Percentiles rank a stretch among this genome's conserved stretches.
Evolutionary conservation across 108 stramenopile species (phyloP).

Genomic region (Poteriospumella lacustris): DNA sequence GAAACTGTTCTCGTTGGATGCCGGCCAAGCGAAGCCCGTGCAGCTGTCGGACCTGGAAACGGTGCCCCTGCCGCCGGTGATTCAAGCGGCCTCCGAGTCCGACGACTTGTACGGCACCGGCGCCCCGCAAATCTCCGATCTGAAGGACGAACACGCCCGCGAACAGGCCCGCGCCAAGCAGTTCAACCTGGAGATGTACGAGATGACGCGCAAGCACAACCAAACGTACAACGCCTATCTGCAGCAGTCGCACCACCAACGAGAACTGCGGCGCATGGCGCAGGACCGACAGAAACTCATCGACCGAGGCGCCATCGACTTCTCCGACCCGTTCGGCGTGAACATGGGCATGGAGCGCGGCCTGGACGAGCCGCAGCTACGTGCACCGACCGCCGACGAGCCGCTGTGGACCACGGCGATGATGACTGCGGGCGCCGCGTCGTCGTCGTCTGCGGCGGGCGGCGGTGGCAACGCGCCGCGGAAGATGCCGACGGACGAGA

Average conservation of each 20-base stretch:
- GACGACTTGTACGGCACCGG: background rate
- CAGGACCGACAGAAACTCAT: background rate
- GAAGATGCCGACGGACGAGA: constrained; percentile 40
- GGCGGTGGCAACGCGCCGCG: background rate
- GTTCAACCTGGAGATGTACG: no score
- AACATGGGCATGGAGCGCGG: constrained; percentile 36
- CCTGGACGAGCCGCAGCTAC: constrained; percentile 11
- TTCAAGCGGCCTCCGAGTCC: background rate
- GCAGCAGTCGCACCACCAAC: background rate
- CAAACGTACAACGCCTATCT: background rate
- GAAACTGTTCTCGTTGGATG: background rate
- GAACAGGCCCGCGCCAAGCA: background rate
- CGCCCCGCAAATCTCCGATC: background rate
- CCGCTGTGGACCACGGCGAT: background rate
- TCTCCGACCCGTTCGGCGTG: constrained; percentile 28
- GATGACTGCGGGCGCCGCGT: background rate
- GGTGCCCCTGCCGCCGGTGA: background rate
- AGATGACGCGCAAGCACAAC: background rate
- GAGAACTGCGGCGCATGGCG: background rate
- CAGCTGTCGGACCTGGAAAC: background rate
- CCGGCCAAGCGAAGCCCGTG: no score
- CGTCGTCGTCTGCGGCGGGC: background rate
- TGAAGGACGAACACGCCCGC: constrained; percentile 3
- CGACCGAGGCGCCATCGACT: background rate
- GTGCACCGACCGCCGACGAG: background rate